Evolutionary conservation across 257 asterid genomes (phyloP).

Genomic region (Mitragyna speciosa): DNA sequence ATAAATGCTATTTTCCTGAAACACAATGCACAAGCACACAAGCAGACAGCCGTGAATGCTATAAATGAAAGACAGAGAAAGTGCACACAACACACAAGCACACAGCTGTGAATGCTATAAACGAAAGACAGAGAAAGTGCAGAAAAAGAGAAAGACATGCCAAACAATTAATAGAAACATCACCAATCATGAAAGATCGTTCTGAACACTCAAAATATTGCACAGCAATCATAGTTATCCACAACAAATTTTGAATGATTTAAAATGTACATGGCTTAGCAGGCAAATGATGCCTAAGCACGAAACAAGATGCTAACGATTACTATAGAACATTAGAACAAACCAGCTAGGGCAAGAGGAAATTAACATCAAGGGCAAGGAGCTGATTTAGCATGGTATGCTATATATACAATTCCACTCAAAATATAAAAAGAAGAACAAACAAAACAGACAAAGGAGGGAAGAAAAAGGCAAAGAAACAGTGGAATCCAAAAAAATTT

Average conservation of each 20-base stretch:
- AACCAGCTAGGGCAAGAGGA: background rate
- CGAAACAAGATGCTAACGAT: background rate
- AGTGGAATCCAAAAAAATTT: conserved; percentile 1
- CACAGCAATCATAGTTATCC: background rate
- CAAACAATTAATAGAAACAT: background rate
- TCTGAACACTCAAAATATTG: background rate
- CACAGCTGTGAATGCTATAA: background rate
- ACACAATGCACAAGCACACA: background rate
- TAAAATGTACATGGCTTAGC: background rate
- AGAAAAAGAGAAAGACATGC: background rate
- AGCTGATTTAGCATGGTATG: background rate
- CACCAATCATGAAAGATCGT: background rate
- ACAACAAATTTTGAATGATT: background rate
- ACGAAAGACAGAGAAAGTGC: background rate
- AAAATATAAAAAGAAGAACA: background rate
- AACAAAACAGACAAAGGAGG: background rate
- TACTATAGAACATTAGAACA: background rate
- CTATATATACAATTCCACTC: background rate
- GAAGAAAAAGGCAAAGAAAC: background rate
- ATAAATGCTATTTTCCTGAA: background rate
- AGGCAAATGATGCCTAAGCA: background rate
- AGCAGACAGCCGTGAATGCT: background rate
- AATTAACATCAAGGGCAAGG: background rate
- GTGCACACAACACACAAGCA: too few species aligned
- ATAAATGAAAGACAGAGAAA: background rate